phyloP scores from a whole-genome alignment of 805 yeast species.

The Jamesozyma piceae region DNA sequence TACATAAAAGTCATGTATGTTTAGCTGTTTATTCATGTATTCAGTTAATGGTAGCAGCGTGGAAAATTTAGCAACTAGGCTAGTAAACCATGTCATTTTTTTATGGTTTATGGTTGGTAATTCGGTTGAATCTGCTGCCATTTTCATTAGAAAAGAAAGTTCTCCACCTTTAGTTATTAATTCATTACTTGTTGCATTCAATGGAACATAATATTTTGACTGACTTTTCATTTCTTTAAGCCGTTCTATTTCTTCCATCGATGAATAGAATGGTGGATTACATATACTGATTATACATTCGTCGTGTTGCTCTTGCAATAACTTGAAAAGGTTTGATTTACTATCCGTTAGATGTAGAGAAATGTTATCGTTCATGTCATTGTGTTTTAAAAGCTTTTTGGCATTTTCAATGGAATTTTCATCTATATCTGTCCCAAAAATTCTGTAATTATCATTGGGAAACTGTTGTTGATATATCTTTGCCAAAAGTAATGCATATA shows the following conservation, averaged over 20 bases:
- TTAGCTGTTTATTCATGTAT: neutral
- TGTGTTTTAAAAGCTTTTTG: neutral
- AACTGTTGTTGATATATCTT: neutral
- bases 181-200: neutral
- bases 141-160: neutral
- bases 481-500: neutral
- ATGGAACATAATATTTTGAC: neutral
- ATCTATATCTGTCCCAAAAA: neutral
- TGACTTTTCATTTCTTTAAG: neutral
- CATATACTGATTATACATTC: neutral
- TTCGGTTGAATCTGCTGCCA: neutral
- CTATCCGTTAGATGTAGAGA: neutral
- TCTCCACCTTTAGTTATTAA: constrained; percentile 2
- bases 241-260: neutral
- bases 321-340: neutral
- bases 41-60: neutral
- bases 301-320: neutral
- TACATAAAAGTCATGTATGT: neutral
- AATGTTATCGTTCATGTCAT: neutral
- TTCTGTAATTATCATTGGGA: neutral
- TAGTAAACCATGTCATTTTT: neutral
- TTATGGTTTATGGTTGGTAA: neutral
- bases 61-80: neutral
- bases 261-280: constrained; percentile 2
- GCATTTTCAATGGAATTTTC: neutral